Conservation (phyloP, 208 protist genomes). For the Leishmania tropica region DNA sequence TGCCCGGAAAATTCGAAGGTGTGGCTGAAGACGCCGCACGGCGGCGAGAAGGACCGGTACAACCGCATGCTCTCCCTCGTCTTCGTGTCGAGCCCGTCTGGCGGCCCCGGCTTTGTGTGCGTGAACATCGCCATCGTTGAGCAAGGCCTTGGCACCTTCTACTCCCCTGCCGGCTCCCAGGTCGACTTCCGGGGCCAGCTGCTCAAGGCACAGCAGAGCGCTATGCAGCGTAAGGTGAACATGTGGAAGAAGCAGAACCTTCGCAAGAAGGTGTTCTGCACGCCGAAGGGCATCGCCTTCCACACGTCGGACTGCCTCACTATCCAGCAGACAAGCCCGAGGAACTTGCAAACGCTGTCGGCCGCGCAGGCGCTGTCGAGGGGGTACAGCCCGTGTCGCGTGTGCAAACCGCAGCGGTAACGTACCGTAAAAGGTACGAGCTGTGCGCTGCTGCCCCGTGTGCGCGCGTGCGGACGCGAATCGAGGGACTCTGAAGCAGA, state of each 20-base stretch:
- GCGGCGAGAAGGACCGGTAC: constrained; percentile 39
- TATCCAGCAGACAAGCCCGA: constrained; percentile 17
- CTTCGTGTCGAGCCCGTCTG: constrained; percentile 34
- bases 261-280: constrained; percentile 36
- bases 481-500: background rate
- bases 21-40: constrained; percentile 32
- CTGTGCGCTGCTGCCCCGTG: background rate
- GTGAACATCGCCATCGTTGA: constrained; percentile 56
- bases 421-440: background rate
- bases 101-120: constrained; percentile 40
- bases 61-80: constrained; percentile 49
- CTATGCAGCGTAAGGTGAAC: constrained; percentile 27
- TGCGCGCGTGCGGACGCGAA: background rate
- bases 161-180: constrained; percentile 26
- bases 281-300: constrained; percentile 52
- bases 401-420: constrained; percentile 46
- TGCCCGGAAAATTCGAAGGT: constrained; percentile 31
- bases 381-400: constrained; percentile 49
- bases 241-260: constrained; percentile 52
- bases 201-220: constrained; percentile 34
- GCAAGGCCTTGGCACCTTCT: constrained; percentile 52
- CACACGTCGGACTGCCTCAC: constrained; percentile 36
- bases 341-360: constrained; percentile 16
- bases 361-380: constrained; percentile 37
- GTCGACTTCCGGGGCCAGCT: constrained; percentile 27